Evolutionary conservation across 306 rosid genomes (phyloP), one percentile per base, ranked within the genome.

Genomic region (barrel medic (Medicago truncatula)): DNA sequence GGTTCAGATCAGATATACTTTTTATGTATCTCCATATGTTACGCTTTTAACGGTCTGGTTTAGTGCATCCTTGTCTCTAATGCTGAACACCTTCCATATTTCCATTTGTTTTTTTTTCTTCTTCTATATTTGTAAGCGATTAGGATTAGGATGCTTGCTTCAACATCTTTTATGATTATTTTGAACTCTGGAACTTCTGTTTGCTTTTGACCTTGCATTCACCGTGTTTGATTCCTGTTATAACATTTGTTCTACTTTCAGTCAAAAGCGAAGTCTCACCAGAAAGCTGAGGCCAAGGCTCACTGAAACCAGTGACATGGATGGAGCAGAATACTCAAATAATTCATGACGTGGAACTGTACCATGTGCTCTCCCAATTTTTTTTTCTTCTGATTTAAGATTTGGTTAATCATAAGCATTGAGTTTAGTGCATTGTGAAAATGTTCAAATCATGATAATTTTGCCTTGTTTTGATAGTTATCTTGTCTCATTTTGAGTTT

Each of bases 211-310:
- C 25, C 8, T 0, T 34, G 43, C 15, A 4, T 57, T 76, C 44
- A 56, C 15, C 67, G 67, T 74, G 25, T 65, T 40, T 49, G 77
- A 50, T 68, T 75, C 3, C 77, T 11, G 52, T n/a, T 73, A 3
- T 28, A 15, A 15, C 54, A 10, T 16, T 20, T 62, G 38, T 49
- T 71, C 71, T 59, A 52, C 60, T 67, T 62, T 71, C 91, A 94
- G 97, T 91, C 95, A 49, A 90, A 94, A 86, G 96, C 96, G 6
- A 92, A 91, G 75, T 90, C 90, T 70, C 97, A 87, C 7, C 21
- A 81, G 78, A 89, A 89, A 81, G 87, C 85, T 34, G 10, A 67
- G 23, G 77, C 77, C 20, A 52, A 63, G 52, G 11, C 79, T 83
- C 96, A 91, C 87, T 93, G 80, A 89, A 85, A 78, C 76, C 44